phyloP scores from a whole-genome alignment of 2,329 filamentous ascomycete genomes.

The Myriosclerotinia scirpicola region DNA sequence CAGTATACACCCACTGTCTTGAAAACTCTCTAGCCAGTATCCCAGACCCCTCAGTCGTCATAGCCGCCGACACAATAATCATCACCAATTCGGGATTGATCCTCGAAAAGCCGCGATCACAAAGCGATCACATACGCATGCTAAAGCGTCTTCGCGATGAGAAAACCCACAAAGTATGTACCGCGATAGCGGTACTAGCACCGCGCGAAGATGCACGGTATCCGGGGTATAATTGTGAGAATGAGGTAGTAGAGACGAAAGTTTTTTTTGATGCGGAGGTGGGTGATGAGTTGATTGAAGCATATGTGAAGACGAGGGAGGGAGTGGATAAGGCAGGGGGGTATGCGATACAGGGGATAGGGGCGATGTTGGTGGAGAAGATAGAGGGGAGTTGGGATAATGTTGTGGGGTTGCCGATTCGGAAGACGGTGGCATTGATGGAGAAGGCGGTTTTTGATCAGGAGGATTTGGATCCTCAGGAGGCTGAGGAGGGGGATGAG shows the following conservation, averaged over 20 bases:
- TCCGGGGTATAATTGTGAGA: slow-evolving; percentile 82
- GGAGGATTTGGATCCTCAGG: slow-evolving; percentile 55
- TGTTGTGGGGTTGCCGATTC: slow-evolving; percentile 85
- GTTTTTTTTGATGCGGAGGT: slow-evolving; percentile 79
- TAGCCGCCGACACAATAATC: slow-evolving; percentile 89
- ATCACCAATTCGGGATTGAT: slow-evolving; percentile 73
- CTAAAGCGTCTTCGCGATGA: slow-evolving; percentile 78
- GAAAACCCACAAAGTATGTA: slow-evolving; percentile 77
- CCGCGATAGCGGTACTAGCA: slow-evolving; percentile 78
- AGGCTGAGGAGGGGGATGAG: slow-evolving; percentile 38
- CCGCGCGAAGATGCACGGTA: slow-evolving; percentile 77
- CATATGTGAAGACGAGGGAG: slow-evolving; percentile 80
- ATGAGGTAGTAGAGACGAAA: slow-evolving; percentile 82
- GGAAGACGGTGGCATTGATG: slow-evolving; percentile 74
- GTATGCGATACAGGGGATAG: slow-evolving; percentile 89
- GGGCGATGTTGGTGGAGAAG: slow-evolving; percentile 80
- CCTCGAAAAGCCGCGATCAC: slow-evolving; percentile 84
- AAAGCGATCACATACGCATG: slow-evolving; percentile 81
- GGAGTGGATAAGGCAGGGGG: slow-evolving; percentile 95
- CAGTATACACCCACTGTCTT: slow-evolving; percentile 54
- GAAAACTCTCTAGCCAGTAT: slow-evolving; percentile 43
- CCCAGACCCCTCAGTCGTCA: slow-evolving; percentile 75
- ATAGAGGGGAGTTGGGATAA: slow-evolving; percentile 93
- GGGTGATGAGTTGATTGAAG: slow-evolving; percentile 82
- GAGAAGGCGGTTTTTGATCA: slow-evolving; percentile 84